Evolutionary conservation across 108 stramenopile species (phyloP).

Genomic region (Fistulifera solaris): DNA sequence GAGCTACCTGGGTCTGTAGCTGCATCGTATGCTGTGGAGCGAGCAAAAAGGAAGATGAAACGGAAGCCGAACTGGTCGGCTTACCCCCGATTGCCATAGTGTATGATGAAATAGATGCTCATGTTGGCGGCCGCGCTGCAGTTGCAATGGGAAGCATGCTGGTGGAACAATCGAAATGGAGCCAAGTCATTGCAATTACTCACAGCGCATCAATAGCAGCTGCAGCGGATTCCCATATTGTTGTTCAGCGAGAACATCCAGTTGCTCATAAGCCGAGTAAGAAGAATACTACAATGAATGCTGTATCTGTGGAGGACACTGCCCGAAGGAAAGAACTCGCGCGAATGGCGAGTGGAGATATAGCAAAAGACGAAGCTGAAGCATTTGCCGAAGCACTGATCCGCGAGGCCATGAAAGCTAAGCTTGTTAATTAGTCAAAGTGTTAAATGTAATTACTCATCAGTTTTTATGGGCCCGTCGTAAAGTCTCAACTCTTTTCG

Average conservation of each 20-base stretch:
- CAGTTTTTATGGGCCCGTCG: too few species aligned
- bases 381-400: conserved; percentile 72
- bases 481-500: conserved; percentile 13
- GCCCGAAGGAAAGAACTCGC: conserved; percentile 61
- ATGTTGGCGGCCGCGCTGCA: conserved; percentile 78
- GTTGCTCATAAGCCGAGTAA: not conserved
- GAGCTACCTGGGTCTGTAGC: conserved; percentile 65
- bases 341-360: conserved; percentile 71
- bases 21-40: conserved; percentile 9
- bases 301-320: conserved; percentile 30
- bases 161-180: conserved; percentile 41
- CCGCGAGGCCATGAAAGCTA: conserved; percentile 26
- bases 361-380: conserved; percentile 59
- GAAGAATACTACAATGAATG: conserved; percentile 17
- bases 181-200: conserved; percentile 72
- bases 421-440: too few species aligned
- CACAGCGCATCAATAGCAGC: conserved; percentile 76
- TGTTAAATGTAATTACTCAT: too few species aligned
- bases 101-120: conserved; percentile 83
- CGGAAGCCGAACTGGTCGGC: not conserved
- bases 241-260: conserved; percentile 33
- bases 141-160: conserved; percentile 68
- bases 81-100: conserved; percentile 56
- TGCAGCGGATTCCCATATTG: conserved; percentile 63
- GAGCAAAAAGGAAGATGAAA: not conserved